Percentiles rank a stretch among this genome's conserved stretches.
These are phyloP conservation scores for Phialocephala subalpina DNA, from an alignment of 2,329 filamentous ascomycete species.

Conservation along the genomic window DNA sequence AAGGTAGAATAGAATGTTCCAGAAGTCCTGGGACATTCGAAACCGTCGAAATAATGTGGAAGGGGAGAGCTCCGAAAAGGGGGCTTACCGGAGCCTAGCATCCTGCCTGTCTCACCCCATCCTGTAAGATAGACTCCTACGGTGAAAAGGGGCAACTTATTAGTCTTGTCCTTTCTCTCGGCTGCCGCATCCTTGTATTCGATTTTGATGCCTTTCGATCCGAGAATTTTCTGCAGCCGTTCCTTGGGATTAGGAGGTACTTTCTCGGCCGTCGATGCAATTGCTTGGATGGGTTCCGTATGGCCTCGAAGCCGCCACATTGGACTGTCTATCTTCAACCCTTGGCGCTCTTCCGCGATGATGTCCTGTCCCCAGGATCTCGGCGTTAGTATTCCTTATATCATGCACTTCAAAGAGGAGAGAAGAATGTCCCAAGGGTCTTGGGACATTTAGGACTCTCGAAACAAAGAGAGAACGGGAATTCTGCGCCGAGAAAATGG, in stretches of 20 bases:
- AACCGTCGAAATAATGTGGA: too few relatives aligned
- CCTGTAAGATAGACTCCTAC: constrained; percentile 73
- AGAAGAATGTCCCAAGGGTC: too few relatives aligned
- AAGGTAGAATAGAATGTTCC: too few relatives aligned
- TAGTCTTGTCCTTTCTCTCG: constrained; percentile 61
- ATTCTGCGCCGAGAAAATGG: too few relatives aligned
- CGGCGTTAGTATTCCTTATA: too few relatives aligned
- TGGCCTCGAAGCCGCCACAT: constrained; percentile 40
- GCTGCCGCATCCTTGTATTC: constrained; percentile 66
- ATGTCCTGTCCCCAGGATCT: too few relatives aligned
- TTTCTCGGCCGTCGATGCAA: constrained; percentile 12
- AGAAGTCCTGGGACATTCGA: too few relatives aligned
- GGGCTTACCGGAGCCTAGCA: constrained; percentile 63
- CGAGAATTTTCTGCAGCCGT: constrained; percentile 57
- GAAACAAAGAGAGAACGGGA: too few relatives aligned
- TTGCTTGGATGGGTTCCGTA: constrained; percentile 18
- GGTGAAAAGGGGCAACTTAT: constrained; percentile 64
- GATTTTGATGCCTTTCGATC: constrained; percentile 62
- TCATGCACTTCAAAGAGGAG: too few relatives aligned
- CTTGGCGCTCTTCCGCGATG: constrained; percentile 44
- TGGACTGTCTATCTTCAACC: constrained; percentile 34
- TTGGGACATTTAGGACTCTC: too few relatives aligned
- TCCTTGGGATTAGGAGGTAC: constrained; percentile 58
- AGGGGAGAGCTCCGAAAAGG: too few relatives aligned
- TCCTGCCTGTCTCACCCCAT: constrained; percentile 69